Evolutionary conservation across 2,329 filamentous ascomycete species (phyloP).

Genomic region (Claviceps quebecensis): DNA sequence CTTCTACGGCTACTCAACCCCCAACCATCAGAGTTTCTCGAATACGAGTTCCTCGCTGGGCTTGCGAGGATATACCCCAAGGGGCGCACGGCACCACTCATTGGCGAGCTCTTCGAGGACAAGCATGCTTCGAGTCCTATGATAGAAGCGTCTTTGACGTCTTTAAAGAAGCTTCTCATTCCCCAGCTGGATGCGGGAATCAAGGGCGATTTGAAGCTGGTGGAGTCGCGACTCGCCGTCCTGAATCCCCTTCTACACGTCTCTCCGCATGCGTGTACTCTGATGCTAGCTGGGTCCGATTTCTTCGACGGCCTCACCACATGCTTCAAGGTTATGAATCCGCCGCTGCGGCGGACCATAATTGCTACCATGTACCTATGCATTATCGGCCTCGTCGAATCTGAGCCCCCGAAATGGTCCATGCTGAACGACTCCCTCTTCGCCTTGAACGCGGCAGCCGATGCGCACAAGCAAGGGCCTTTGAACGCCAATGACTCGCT

Average conservation of each 20-base stretch:
- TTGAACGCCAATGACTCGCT: conserved; percentile 52
- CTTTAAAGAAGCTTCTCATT: conserved; percentile 48
- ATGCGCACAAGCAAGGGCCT: conserved; percentile 43
- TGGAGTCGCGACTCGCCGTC: conserved; percentile 39
- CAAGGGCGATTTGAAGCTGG: conserved; percentile 36
- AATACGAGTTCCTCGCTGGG: conserved; percentile 55
- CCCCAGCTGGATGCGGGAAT: conserved; percentile 47
- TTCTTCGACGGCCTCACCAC: conserved; percentile 63
- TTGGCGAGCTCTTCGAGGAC: conserved; percentile 32
- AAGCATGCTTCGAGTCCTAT: conserved; percentile 25
- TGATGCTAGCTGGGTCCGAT: conserved; percentile 75
- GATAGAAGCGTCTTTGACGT: conserved; percentile 41
- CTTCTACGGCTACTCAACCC: conserved; percentile 31
- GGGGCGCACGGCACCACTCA: conserved; percentile 40
- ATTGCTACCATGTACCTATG: conserved; percentile 64
- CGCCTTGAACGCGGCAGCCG: conserved; percentile 57
- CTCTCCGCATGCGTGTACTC: conserved; percentile 40
- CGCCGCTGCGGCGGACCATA: conserved; percentile 50
- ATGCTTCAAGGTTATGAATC: conserved; percentile 51
- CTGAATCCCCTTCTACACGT: conserved; percentile 51
- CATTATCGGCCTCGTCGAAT: conserved; percentile 54
- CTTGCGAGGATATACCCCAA: conserved; percentile 53
- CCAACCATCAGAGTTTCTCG: conserved; percentile 32
- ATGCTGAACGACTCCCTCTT: conserved; percentile 74
- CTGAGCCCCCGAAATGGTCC: conserved; percentile 54